Evolutionary conservation across 1,284 basidiomycete genomes (phyloP).

Genomic region (Flammula alnicola): DNA sequence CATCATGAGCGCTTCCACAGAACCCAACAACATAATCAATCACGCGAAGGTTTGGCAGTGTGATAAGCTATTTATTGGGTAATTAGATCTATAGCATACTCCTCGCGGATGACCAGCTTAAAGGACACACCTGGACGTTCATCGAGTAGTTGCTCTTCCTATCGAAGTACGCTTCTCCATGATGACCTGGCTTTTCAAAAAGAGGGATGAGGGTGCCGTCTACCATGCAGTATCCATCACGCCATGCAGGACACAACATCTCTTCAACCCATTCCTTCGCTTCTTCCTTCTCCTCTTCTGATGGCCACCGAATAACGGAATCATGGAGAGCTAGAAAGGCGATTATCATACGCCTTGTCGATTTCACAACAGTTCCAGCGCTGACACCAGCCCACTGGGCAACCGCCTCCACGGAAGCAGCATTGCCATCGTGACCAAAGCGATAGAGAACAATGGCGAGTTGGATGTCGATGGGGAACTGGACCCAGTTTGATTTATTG

Average conservation of each 20-base stretch:
- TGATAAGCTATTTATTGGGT: slow-evolving; percentile 16
- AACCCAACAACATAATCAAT: slow-evolving; percentile 35
- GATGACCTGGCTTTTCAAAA: slow-evolving; percentile 31
- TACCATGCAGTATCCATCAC: slow-evolving; percentile 40
- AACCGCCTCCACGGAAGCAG: slow-evolving; percentile 32
- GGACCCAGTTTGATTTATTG: slow-evolving; percentile 21
- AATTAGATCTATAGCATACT: slow-evolving; percentile 13
- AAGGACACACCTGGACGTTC: slow-evolving; percentile 24
- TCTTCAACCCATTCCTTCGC: slow-evolving; percentile 37
- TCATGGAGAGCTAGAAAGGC: slow-evolving; percentile 30
- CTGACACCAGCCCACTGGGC: slow-evolving; percentile 39
- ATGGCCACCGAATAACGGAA: slow-evolving; percentile 23
- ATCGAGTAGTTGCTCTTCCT: slow-evolving; percentile 34
- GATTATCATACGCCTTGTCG: slow-evolving; percentile 30
- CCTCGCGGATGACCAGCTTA: too few relatives aligned
- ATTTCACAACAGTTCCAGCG: slow-evolving; percentile 31
- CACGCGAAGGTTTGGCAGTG: slow-evolving; percentile 29
- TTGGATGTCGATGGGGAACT: slow-evolving; percentile 32
- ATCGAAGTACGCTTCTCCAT: slow-evolving; percentile 43
- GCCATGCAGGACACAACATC: slow-evolving; percentile 36
- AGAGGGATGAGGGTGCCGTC: slow-evolving; percentile 44
- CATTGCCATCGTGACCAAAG: slow-evolving; percentile 39
- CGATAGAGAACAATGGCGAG: slow-evolving; percentile 36
- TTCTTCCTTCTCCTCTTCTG: slow-evolving; percentile 26
- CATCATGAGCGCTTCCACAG: slow-evolving; percentile 35